Conservation (phyloP, 1,284 basidiomycete species). For the Sanghuangporus sanghuang region DNA sequence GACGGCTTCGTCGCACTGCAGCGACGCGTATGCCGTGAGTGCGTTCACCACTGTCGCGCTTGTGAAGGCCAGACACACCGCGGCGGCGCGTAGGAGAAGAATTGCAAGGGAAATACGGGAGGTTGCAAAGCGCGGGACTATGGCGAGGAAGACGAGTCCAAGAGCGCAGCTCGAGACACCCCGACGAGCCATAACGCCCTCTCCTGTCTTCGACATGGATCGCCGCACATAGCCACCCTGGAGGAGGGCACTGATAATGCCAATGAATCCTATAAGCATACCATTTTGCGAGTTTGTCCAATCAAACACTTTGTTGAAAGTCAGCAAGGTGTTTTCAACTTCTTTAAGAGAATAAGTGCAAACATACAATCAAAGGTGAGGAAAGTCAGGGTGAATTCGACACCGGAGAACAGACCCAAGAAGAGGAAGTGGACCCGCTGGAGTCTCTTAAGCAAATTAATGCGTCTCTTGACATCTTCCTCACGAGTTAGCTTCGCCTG, state of each 20-base stretch:
- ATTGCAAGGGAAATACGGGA: constrained; percentile 42
- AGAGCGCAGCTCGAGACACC: constrained; percentile 70
- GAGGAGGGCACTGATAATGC: constrained; percentile 78
- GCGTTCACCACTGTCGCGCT: constrained; percentile 89
- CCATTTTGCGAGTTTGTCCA: constrained; percentile 91
- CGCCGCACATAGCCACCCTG: constrained; percentile 91
- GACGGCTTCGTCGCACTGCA: constrained; percentile 75
- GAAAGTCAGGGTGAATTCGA: constrained; percentile 91
- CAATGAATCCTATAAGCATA: constrained; percentile 80
- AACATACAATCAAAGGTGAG: constrained; percentile 78
- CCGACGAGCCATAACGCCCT: constrained; percentile 71
- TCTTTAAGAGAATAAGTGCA: not conserved
- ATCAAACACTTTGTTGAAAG: constrained; percentile 56
- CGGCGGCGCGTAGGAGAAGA: constrained; percentile 65
- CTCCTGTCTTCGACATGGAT: constrained; percentile 62
- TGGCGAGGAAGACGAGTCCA: constrained; percentile 63
- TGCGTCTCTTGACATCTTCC: constrained; percentile 43
- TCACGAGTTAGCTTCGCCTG: constrained; percentile 20
- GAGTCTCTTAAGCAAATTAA: constrained; percentile 48
- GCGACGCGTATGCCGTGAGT: constrained; percentile 78
- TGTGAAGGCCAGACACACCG: constrained; percentile 82
- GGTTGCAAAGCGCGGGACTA: constrained; percentile 54
- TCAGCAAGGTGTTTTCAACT: not conserved
- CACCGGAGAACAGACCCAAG: constrained; percentile 83
- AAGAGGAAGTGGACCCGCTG: constrained; percentile 76